Percentiles rank a stretch among this genome's conserved stretches.
These are phyloP conservation scores for Eucalyptus cladocalyx DNA, from an alignment of 345 rosid species.

Conservation along the genomic window DNA sequence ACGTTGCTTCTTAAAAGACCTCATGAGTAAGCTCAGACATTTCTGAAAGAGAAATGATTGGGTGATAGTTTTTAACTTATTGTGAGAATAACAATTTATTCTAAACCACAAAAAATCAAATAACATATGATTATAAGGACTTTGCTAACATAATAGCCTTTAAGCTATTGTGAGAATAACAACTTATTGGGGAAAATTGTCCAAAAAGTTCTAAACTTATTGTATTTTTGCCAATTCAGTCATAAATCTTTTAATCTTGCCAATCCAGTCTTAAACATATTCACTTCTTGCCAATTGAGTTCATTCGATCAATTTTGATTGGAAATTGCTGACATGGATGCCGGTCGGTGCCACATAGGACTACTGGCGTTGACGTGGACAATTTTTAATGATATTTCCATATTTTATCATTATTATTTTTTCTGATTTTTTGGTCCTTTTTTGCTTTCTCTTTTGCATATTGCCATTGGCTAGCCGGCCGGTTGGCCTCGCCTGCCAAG, in stretches of 20 bases:
- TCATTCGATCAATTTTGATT: accelerated
- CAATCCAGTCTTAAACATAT: accelerated
- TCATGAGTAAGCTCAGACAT: accelerated
- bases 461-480: accelerated
- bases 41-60: background rate
- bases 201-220: accelerated
- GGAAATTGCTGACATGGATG: too few species aligned
- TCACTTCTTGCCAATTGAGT: too few species aligned
- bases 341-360: accelerated
- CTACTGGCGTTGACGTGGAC: accelerated
- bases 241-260: too few species aligned
- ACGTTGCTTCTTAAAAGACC: background rate
- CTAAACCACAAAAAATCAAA: accelerated
- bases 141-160: too few species aligned
- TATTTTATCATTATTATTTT: too few species aligned
- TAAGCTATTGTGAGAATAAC: too few species aligned
- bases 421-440: accelerated
- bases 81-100: accelerated
- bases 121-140: too few species aligned
- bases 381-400: too few species aligned
- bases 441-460: too few species aligned
- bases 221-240: too few species aligned
- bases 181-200: too few species aligned
- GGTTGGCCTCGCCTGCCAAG: too few species aligned
- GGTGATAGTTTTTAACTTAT: accelerated